Base-by-base conservation (phyloP, 768 basidiomycete genomes). In the Lentinula guzmanii region DNA sequence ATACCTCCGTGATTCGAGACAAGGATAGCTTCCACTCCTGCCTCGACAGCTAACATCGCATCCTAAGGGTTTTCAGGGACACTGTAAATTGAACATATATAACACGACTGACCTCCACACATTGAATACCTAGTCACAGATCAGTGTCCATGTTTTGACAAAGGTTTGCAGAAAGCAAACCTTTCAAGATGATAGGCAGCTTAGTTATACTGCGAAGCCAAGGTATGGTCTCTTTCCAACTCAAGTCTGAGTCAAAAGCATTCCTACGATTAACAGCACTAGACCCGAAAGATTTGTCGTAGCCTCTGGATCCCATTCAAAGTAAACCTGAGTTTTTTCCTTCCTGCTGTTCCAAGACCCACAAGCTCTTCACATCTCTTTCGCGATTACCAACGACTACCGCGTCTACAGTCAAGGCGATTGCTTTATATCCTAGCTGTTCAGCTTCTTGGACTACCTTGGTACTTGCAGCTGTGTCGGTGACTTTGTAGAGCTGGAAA, bases 331-430 rank as follows among this genome's bases (percentile, higher is more conserved):
- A 31, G 74, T 61, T 13, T 61, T n/a, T 78, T 42, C 69, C 73
- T 68, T 87, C 86, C 58, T 82, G 74, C 45, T 82, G 87, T 66
- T 86, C 86, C 24, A 80, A 61, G 55, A 74, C 76, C 68, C 77
- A 88, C 11, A 83, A 81, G 62, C 79, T 82, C 60, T 82, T 81
- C 43, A 85, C 83, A 67, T 93, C 91, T 58, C 79, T 75, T 71
- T 93, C 91, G 46, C 93, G 82, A 67, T 93, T 94, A 7, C 91
- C 89, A 2, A 87, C 78, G 43, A 89, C 84, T 15, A 91, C 78
- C 0, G 92, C 90, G 72, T 98, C 95, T 2, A 96, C 94, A 2
- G 95, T 97, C 58, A 98, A 77, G 71, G 93, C 93, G 61, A 98
- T 90, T 0, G 90, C 93, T 53, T 88, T 92, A 73, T 90, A 95